These are phyloP conservation scores for Wickerhamiella shivajii DNA, from an alignment of 805 yeast genomes.

Conservation along the genomic window DNA sequence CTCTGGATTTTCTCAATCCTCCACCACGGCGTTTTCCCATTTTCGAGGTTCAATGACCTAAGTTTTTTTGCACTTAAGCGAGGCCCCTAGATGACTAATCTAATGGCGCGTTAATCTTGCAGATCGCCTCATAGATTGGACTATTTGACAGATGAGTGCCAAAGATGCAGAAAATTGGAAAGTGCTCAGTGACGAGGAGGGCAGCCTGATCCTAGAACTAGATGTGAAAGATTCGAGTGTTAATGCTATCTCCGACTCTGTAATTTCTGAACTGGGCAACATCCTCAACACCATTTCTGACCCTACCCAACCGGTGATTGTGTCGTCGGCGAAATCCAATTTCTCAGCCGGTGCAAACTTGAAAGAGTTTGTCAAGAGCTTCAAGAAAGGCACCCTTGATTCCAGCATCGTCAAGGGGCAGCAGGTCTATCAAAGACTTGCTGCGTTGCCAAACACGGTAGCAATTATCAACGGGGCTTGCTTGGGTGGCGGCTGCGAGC, in stretches of 20 bases:
- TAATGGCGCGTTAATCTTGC: no score
- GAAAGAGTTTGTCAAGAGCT: not conserved
- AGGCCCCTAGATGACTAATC: no score
- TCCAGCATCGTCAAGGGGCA: not conserved
- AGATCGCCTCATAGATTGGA: no score
- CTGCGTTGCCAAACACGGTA: constrained; percentile 5
- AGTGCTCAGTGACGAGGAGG: constrained; percentile 2
- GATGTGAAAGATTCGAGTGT: not conserved
- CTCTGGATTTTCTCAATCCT: no score
- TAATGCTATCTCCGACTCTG: not conserved
- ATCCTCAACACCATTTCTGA: not conserved
- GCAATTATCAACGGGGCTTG: constrained; percentile 32
- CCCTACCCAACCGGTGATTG: not conserved
- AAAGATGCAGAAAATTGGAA: no score
- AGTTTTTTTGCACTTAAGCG: no score
- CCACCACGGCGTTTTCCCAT: no score
- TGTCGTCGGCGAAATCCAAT: not conserved
- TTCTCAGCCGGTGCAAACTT: constrained; percentile 6
- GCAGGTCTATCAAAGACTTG: no score
- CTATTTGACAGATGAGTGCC: no score
- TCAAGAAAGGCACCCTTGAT: constrained; percentile 2
- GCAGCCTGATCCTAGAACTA: not conserved
- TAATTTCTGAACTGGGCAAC: not conserved
- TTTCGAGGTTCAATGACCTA: no score
- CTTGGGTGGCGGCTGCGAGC: constrained; percentile 41